phyloP scores from a whole-genome alignment of 768 basidiomycete genomes.

The Myochromella boudieri region DNA sequence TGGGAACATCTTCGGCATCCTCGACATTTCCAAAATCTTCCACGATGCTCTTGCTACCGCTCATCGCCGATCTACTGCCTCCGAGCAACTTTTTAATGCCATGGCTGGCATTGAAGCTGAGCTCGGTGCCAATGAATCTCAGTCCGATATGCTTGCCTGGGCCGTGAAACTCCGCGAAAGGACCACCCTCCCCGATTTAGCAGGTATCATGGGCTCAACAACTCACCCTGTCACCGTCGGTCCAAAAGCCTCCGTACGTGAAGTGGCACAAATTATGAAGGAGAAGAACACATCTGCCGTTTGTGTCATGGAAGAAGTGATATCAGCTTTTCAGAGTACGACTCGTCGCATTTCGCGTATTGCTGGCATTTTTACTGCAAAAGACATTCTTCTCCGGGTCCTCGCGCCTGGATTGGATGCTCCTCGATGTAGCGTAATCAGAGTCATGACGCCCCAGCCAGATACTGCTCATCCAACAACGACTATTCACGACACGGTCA shows the following conservation, averaged over 20 bases:
- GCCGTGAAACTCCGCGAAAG: neutral
- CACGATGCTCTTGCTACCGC: neutral
- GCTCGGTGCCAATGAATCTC: neutral
- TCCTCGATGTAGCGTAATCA: neutral
- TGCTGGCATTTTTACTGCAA: constrained; percentile 1
- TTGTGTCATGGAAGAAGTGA: constrained; percentile 1
- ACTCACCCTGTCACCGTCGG: neutral
- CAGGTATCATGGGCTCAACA: neutral
- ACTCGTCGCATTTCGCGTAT: neutral
- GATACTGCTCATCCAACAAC: neutral
- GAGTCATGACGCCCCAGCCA: neutral
- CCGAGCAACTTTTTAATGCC: neutral
- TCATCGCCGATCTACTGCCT: neutral
- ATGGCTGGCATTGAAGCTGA: neutral
- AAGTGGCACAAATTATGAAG: constrained; percentile 5
- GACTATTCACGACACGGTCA: neutral
- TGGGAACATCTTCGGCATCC: neutral
- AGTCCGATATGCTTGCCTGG: constrained; percentile 3
- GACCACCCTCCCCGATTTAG: constrained; percentile 5
- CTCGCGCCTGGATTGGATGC: neutral
- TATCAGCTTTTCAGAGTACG: neutral
- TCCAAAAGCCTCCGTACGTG: neutral
- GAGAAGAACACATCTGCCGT: neutral
- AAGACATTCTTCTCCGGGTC: constrained; percentile 1
- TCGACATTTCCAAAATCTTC: constrained; percentile 2